Percentiles rank a stretch among this genome's conserved stretches.
Evolutionary conservation across 305 asterid genomes (phyloP).

Genomic region (Fraxinus baroniana): DNA sequence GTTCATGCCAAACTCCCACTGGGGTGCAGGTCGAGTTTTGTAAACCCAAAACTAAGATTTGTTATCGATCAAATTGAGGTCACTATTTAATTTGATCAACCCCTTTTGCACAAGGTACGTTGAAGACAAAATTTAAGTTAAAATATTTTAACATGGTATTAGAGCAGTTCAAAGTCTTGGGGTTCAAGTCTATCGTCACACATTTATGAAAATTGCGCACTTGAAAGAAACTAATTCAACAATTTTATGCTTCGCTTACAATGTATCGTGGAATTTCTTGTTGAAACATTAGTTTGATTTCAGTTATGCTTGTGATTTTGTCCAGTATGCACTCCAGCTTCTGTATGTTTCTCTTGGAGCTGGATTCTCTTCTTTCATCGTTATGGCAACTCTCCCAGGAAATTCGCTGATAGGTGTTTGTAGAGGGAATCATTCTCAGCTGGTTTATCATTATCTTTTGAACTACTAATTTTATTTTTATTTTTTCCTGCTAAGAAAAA

Average conservation of each 20-base stretch:
- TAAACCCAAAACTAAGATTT: neutral
- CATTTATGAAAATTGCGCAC: neutral
- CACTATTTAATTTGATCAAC: neutral
- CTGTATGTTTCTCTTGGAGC: conserved; percentile 64
- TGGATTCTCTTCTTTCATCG: conserved; percentile 66
- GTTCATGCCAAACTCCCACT: neutral
- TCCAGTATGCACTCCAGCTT: conserved; percentile 63
- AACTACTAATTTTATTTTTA: neutral
- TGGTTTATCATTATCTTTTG: neutral
- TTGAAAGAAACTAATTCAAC: neutral
- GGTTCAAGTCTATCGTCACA: neutral
- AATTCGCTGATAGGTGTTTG: neutral
- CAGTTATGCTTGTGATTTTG: neutral
- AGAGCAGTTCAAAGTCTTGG: neutral
- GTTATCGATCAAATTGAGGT: neutral
- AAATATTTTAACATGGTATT: neutral
- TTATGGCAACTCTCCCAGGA: conserved; percentile 30
- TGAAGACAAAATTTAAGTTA: neutral
- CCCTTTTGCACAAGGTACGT: conserved; percentile 42
- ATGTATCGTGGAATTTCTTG: neutral
- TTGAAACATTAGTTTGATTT: neutral
- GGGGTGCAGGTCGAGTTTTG: neutral
- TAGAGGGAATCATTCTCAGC: neutral
- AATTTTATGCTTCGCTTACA: neutral
- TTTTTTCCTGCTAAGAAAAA: neutral